Percentiles rank a stretch among this genome's conserved stretches.
Conservation (phyloP, 78 protist species). For the Pigoraptor vietnamica region DNA sequence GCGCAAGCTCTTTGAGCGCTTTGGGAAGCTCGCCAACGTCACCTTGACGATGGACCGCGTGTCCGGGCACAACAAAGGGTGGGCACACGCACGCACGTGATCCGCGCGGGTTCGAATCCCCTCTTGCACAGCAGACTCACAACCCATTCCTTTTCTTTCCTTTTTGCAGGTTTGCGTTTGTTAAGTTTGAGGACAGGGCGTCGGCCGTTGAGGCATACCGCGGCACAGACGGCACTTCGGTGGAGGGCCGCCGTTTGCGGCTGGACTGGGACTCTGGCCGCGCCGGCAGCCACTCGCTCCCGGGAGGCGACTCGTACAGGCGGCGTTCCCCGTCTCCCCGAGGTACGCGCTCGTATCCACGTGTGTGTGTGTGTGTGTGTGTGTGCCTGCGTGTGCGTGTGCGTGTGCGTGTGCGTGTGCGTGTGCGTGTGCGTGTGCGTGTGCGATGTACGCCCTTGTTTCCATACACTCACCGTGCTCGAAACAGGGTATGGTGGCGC, state of each 20-base stretch:
- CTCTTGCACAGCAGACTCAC: too few species aligned
- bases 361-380: neutral
- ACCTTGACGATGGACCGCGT: neutral
- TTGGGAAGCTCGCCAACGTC: neutral
- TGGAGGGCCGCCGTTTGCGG: neutral
- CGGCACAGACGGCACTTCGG: neutral
- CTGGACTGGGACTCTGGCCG: neutral
- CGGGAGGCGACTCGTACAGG: neutral
- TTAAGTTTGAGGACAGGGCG: neutral
- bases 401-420: neutral
- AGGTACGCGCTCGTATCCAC: neutral
- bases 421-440: neutral
- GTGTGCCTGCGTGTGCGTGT: neutral
- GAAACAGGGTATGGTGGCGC: neutral
- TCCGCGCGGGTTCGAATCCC: neutral
- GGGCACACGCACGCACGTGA: neutral
- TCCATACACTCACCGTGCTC: neutral
- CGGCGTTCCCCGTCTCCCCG: neutral
- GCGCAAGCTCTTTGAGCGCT: neutral
- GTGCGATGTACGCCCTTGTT: neutral
- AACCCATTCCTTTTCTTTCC: neutral
- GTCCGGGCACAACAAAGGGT: neutral
- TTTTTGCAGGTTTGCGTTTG: neutral
- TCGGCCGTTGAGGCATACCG: neutral
- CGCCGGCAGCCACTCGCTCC: neutral